Conservation (phyloP, 2,329 filamentous ascomycete species). For the Lizonia empirigonia region DNA sequence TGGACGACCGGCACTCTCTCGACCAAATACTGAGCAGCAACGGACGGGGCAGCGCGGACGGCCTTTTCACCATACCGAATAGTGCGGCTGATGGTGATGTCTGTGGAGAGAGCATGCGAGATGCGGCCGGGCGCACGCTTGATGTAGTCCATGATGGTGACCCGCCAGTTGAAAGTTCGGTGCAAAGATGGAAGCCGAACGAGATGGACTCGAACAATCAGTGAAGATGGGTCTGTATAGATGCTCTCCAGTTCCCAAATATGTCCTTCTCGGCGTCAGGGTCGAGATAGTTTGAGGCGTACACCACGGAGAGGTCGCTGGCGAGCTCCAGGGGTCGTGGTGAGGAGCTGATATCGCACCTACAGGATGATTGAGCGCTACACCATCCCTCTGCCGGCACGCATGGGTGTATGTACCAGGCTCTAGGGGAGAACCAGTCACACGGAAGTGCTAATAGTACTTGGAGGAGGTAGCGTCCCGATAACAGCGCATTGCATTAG, state of each 20-base stretch:
- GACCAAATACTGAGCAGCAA: slow-evolving; percentile 60
- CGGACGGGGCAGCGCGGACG: slow-evolving; percentile 55
- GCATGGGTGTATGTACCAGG: slow-evolving; percentile 22
- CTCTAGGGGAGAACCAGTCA: neutral
- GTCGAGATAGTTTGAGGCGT: neutral
- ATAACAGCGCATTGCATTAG: slow-evolving; percentile 12
- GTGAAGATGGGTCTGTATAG: neutral
- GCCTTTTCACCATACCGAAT: slow-evolving; percentile 41
- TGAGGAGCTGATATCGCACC: slow-evolving; percentile 18
- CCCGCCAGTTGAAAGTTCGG: neutral
- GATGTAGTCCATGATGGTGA: slow-evolving; percentile 32
- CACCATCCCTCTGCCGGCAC: slow-evolving; percentile 18
- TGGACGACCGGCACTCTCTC: slow-evolving; percentile 67
- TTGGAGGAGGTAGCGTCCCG: slow-evolving; percentile 1
- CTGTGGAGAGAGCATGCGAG: slow-evolving; percentile 28
- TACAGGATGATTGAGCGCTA: slow-evolving; percentile 21
- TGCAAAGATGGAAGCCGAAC: neutral
- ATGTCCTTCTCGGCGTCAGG: neutral
- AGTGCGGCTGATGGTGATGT: slow-evolving; percentile 37
- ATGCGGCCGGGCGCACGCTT: slow-evolving; percentile 21
- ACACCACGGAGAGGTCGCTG: slow-evolving; percentile 5
- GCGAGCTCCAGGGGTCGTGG: slow-evolving; percentile 5
- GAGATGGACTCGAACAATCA: neutral
- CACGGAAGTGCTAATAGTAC: slow-evolving; percentile 8
- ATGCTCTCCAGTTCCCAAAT: neutral